Conservation (phyloP, 139 green algal species). For the Coccomyxa sp. region DNA sequence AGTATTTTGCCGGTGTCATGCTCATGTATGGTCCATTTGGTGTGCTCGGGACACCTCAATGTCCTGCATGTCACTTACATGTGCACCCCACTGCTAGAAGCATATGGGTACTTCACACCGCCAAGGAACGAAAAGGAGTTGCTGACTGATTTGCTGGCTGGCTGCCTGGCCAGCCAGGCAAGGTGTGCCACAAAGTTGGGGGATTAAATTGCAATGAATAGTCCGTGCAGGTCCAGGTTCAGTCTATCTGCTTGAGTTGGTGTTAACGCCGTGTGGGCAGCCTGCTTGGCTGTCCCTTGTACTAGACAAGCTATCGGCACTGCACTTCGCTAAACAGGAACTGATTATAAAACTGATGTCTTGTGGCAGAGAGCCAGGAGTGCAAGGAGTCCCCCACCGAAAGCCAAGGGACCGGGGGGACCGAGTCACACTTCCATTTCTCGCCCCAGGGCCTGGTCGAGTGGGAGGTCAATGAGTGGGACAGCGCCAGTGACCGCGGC, state of each 20-base stretch:
- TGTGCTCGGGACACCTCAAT: not conserved
- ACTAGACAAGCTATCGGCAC: not conserved
- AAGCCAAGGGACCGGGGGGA: not conserved
- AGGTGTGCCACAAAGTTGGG: too few relatives aligned
- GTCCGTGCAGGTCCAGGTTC: too few relatives aligned
- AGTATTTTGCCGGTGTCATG: not conserved
- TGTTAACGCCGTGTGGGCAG: not conserved
- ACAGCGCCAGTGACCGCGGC: not conserved
- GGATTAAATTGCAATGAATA: too few relatives aligned
- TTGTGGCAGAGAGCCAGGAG: not conserved
- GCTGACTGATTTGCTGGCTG: too few relatives aligned
- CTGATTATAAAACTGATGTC: not conserved
- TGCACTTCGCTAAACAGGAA: not conserved
- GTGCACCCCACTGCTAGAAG: not conserved
- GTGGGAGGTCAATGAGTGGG: not conserved
- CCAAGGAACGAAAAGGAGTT: not conserved
- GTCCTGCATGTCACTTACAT: not conserved
- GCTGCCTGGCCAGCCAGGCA: too few relatives aligned
- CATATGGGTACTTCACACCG: not conserved
- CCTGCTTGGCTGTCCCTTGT: not conserved
- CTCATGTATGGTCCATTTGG: not conserved
- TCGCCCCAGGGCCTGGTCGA: not conserved
- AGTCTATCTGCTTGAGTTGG: too few relatives aligned
- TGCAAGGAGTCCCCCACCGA: not conserved
- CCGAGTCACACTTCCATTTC: not conserved